Base-by-base conservation (phyloP, 2,329 filamentous ascomycete species). In the Coniochaeta sp. region DNA sequence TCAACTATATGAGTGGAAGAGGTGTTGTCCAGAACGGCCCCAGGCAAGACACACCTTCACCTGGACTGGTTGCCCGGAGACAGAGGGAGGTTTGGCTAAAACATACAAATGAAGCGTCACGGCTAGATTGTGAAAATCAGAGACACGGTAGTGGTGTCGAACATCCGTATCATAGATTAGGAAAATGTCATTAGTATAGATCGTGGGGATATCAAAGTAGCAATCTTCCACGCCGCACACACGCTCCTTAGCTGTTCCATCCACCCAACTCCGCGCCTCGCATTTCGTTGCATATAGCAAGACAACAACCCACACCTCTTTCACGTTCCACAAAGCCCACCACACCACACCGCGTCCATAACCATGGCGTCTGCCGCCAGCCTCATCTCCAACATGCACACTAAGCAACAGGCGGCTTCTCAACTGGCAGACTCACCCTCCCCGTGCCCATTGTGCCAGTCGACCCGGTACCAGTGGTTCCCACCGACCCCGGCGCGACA, bases 391-490 rank as follows among this genome's bases (percentile, higher is more conserved):
- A 9, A n/a, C n/a, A n/a, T n/a, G n/a, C n/a, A n/a, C n/a, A 16
- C 22, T 42, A 42, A 42, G 38, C 38, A 26, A 26, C 38, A 42
- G 38, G 38, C 20, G 38, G 38, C 38, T 42, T 42, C 38, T 42
- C 38, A 10, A 42, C 38, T 22, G 38, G 38, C 38, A 42, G n/a
- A n/a, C 20, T 42, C 2, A 22, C 38, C 4, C n/a, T 24, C 38
- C 38, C 38, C 27, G 27, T 30, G 27, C 27, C 27, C 27, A 12
- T 30, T 3, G 38, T 42, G 5, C 38, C 38, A 13, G 38, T 26
- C 18, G 38, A 24, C 38, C 27, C 27, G 27, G 38, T 9, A n/a
- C n/a, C n/a, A n/a, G n/a, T n/a, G n/a, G n/a, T n/a, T n/a, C n/a
- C n/a, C n/a, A n/a, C n/a, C n/a, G n/a, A n/a, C n/a, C n/a, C n/a